Evolutionary conservation across 148 eudicot genomes (phyloP).

Genomic region (Arbutus unedo): DNA sequence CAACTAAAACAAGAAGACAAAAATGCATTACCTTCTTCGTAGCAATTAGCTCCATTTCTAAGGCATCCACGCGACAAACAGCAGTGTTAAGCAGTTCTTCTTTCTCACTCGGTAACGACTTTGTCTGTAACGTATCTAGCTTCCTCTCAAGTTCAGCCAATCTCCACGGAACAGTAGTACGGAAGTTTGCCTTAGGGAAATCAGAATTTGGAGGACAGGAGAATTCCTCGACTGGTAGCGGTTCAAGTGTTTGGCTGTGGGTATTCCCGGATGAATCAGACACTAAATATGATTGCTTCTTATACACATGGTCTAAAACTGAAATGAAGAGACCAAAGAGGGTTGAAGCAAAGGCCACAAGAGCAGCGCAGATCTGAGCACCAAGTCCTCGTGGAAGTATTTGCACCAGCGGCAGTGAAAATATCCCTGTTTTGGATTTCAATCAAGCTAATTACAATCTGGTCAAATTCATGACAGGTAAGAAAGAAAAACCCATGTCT

Average conservation of each 20-base stretch:
- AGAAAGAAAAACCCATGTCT: background rate
- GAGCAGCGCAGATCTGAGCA: slow-evolving; percentile 28
- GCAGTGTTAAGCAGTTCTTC: slow-evolving; percentile 71
- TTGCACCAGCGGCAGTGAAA: slow-evolving; percentile 15
- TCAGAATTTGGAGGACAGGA: slow-evolving; percentile 28
- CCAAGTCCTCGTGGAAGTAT: slow-evolving; percentile 14
- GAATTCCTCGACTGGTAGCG: background rate
- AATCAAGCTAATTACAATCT: background rate
- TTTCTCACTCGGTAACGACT: slow-evolving; percentile 61
- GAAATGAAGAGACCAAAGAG: slow-evolving; percentile 24
- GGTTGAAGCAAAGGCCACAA: slow-evolving; percentile 34
- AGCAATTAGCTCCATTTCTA: slow-evolving; percentile 78
- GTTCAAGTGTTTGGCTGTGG: too few relatives aligned
- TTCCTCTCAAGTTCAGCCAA: slow-evolving; percentile 70
- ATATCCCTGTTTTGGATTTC: slow-evolving; percentile 23
- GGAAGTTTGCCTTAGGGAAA: slow-evolving; percentile 24
- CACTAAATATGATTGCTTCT: slow-evolving; percentile 7
- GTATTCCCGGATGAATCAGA: too few relatives aligned
- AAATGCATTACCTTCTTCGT: slow-evolving; percentile 42
- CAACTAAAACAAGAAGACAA: background rate
- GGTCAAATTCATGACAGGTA: background rate
- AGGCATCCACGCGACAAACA: slow-evolving; percentile 67
- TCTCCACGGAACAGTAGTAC: slow-evolving; percentile 40
- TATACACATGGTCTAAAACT: slow-evolving; percentile 18
- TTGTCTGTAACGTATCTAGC: slow-evolving; percentile 44